Conservation (phyloP, 331 rosid genomes). For the Erythrophleum ivorense region DNA sequence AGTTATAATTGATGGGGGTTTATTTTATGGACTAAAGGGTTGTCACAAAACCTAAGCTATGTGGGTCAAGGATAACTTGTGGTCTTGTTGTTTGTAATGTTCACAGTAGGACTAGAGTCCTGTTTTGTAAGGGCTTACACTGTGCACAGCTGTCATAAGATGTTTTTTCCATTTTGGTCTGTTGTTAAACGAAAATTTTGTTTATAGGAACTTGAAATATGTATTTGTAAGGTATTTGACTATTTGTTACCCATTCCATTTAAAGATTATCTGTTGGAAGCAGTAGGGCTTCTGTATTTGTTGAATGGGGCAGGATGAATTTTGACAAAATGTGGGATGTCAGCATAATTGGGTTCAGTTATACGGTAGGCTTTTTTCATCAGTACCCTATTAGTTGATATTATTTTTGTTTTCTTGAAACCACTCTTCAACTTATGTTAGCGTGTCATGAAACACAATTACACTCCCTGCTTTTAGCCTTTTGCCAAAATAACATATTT, state of each 20-base stretch:
- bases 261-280: neutral
- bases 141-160: neutral
- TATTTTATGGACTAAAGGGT: neutral
- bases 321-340: neutral
- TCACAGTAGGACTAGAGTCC: neutral
- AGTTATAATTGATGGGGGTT: neutral
- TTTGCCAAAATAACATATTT: neutral
- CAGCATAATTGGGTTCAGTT: neutral
- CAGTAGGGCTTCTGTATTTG: neutral
- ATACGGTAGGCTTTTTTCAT: neutral
- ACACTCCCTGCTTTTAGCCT: neutral
- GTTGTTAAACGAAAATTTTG: neutral
- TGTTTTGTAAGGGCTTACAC: neutral
- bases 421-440: neutral
- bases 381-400: neutral
- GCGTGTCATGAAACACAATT: neutral
- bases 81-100: too few species aligned
- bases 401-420: neutral
- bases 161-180: neutral
- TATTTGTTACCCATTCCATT: neutral
- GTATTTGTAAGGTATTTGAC: neutral
- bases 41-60: too few species aligned
- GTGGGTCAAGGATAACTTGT: neutral
- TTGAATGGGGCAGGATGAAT: neutral
- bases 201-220: neutral